Evolutionary conservation across 768 basidiomycete species (phyloP), one percentile per base, ranked within the genome.

Genomic region (Agaricus sinodeliciosus): DNA sequence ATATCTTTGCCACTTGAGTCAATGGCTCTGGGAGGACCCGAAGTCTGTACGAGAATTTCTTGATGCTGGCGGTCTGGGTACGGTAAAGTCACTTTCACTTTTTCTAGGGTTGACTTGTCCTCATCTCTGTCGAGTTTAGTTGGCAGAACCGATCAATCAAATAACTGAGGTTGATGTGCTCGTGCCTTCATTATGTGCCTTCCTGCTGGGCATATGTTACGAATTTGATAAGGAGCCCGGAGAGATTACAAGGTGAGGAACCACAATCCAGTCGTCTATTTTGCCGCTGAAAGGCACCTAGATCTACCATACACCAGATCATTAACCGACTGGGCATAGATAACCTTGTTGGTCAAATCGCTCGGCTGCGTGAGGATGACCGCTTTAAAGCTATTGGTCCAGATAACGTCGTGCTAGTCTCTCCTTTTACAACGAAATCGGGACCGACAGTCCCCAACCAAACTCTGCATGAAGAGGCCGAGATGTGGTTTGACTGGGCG

Each of bases 21-120:
- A 94, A 57, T 99, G 96, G 96, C 73, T 96, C 6, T 99, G 94
- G 94, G 95, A 98, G 61, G 94, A 96, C 60, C 84, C 94, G 0
- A 79, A 75, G 48, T 85, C 89, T 0, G 92, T 96, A 48, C 77
- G 84, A 56, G 93, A 90, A 63, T 95, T 97, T 62, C 72, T 99
- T 57, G 85, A 90, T 61, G 86, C 91, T 6, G 92, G 94, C 18
- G 93, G 92, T 48, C 69, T 99, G 45, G 87, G 90, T 49, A 84
- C 94, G 61, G 94, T 97, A 67, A 62, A 81, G 0, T 35, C 43
- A n/a, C 18, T 22, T 34, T 8, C 18, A 9, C 35, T 45, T 9
- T 28, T 16, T 6, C 25, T 16, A 35, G 37, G 19, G 28, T 12
- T 15, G 13, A 26, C 46, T 39, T 19, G 25, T 12, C 8, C 40